Percentiles rank a stretch among this genome's conserved stretches.
phyloP scores from a whole-genome alignment of 768 basidiomycete genomes.

The Pisolithus sp. region DNA sequence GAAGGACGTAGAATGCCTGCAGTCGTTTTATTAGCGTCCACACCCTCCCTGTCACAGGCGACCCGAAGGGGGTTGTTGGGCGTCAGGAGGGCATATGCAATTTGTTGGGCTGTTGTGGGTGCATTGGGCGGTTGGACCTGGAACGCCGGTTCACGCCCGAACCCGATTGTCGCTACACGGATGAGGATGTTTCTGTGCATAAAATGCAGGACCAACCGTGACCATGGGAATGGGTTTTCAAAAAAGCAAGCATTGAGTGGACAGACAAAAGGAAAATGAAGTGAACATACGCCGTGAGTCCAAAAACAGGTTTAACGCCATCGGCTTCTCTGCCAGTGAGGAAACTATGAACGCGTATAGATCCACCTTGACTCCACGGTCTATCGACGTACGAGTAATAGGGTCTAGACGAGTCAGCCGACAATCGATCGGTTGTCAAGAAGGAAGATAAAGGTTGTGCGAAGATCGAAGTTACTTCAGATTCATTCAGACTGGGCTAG shows the following conservation, averaged over 20 bases:
- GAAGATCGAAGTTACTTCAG: slow-evolving; percentile 77
- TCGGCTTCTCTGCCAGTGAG: slow-evolving; percentile 80
- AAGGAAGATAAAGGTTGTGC: slow-evolving; percentile 79
- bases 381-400: slow-evolving; percentile 65
- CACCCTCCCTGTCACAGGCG: slow-evolving; percentile 22
- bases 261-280: neutral
- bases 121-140: slow-evolving; percentile 39
- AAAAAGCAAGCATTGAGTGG: neutral
- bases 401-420: slow-evolving; percentile 37
- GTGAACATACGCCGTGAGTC: slow-evolving; percentile 71
- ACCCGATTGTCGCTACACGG: slow-evolving; percentile 43
- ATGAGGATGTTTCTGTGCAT: slow-evolving; percentile 44
- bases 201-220: neutral
- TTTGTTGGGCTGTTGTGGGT: slow-evolving; percentile 34
- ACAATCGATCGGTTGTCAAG: slow-evolving; percentile 52
- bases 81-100: slow-evolving; percentile 36
- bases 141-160: slow-evolving; percentile 40
- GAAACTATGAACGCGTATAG: slow-evolving; percentile 63
- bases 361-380: slow-evolving; percentile 34
- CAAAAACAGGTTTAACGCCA: slow-evolving; percentile 85
- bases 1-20: slow-evolving; percentile 11
- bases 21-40: slow-evolving; percentile 15
- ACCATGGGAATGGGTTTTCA: neutral
- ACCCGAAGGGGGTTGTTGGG: slow-evolving; percentile 17
- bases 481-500: slow-evolving; percentile 73